phyloP scores from a whole-genome alignment of 1,284 basidiomycete species.

The Blastosporella zonata region DNA sequence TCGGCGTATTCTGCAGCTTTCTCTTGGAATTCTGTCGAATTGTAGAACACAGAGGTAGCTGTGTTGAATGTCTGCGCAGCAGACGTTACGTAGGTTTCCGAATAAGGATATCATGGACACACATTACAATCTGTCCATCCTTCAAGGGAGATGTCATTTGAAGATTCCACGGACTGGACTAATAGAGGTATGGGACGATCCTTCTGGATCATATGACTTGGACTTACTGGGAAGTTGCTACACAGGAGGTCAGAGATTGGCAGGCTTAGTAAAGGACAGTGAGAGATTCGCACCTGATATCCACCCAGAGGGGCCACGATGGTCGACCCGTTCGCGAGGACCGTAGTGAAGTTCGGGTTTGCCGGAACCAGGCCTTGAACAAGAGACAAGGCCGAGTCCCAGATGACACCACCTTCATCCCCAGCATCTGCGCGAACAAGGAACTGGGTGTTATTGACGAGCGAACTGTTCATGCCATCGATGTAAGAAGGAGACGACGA shows the following conservation, averaged over 20 bases:
- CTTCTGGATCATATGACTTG: slow-evolving; percentile 13
- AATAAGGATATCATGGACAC: neutral
- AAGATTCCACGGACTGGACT: slow-evolving; percentile 58
- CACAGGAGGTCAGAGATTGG: neutral
- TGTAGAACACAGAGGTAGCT: slow-evolving; percentile 47
- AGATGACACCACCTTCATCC: slow-evolving; percentile 73
- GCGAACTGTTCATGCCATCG: slow-evolving; percentile 49
- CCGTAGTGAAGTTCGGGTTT: slow-evolving; percentile 47
- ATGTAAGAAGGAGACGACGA: slow-evolving; percentile 56
- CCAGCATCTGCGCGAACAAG: slow-evolving; percentile 71
- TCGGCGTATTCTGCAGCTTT: slow-evolving; percentile 44
- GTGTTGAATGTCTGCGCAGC: slow-evolving; percentile 14
- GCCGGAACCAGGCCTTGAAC: slow-evolving; percentile 74
- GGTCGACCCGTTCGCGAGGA: slow-evolving; percentile 71
- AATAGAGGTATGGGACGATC: neutral
- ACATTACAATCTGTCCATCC: slow-evolving; percentile 38
- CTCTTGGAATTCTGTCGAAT: slow-evolving; percentile 52
- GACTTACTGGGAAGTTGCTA: slow-evolving; percentile 61
- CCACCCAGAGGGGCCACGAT: slow-evolving; percentile 67
- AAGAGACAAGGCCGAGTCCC: slow-evolving; percentile 61
- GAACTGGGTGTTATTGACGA: slow-evolving; percentile 51
- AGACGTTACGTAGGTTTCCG: neutral
- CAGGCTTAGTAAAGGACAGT: neutral
- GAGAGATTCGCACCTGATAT: slow-evolving; percentile 51
- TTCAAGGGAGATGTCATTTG: slow-evolving; percentile 40